A percentile compares a stretch with the other conserved stretches of the same genome.
phyloP scores from a whole-genome alignment of 1,284 basidiomycete genomes.

The Bjerkandera adusta region DNA sequence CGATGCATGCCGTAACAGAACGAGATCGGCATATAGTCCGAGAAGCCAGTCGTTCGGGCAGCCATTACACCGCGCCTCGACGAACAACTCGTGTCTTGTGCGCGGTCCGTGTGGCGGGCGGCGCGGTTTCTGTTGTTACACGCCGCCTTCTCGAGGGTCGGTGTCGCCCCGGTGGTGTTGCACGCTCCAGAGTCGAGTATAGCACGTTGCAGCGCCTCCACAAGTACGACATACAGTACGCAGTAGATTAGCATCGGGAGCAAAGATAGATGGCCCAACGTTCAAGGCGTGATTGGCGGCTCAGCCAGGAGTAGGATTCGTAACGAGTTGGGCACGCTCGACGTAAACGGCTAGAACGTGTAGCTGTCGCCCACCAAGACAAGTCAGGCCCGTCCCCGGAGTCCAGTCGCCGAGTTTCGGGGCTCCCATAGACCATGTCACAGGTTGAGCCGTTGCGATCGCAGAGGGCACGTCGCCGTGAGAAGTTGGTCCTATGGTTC shows the following conservation, averaged over 20 bases:
- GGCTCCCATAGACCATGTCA: too few species aligned
- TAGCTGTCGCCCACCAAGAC: neutral
- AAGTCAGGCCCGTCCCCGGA: neutral
- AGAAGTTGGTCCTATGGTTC: too few species aligned
- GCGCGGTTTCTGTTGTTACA: neutral
- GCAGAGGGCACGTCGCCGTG: too few species aligned
- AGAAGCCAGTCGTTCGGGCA: neutral
- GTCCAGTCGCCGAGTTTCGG: constrained; percentile 3
- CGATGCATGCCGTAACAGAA: neutral
- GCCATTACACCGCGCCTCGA: neutral
- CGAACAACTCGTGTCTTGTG: neutral
- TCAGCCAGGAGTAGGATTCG: neutral
- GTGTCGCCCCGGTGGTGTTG: neutral
- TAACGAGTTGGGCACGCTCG: neutral
- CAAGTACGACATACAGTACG: neutral
- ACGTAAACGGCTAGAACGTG: neutral
- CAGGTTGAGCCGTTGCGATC: too few species aligned
- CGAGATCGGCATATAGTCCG: neutral
- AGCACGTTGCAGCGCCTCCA: neutral
- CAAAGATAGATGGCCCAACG: neutral
- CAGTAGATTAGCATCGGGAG: neutral
- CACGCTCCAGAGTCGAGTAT: neutral
- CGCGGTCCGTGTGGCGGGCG: neutral
- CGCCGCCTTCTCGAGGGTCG: neutral
- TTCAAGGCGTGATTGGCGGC: neutral